phyloP scores from a whole-genome alignment of 495 filamentous ascomycete species.

The Aspergillus haitiensis region DNA sequence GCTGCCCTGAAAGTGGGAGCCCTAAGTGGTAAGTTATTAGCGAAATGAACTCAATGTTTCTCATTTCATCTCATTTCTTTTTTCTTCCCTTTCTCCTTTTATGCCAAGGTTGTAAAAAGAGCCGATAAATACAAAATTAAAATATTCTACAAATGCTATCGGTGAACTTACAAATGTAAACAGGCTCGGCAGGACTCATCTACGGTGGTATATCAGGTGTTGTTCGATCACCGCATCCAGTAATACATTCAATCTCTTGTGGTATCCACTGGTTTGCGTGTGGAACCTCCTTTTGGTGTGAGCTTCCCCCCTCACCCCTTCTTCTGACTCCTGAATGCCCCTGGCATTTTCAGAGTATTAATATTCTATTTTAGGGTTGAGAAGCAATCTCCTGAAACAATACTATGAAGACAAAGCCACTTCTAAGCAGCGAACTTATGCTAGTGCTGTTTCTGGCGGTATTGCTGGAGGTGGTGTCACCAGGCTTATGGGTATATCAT shows the following conservation, averaged over 20 bases:
- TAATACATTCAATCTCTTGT: conserved; percentile 68
- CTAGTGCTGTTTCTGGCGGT: conserved; percentile 67
- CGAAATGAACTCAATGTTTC: neutral
- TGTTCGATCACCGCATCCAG: conserved; percentile 61
- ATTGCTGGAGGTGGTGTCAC: conserved; percentile 65
- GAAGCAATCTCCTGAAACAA: conserved; percentile 41
- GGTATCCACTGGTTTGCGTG: conserved; percentile 79
- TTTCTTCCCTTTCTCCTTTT: neutral
- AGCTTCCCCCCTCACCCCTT: conserved; percentile 22
- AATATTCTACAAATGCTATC: neutral
- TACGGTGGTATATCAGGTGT: conserved; percentile 69
- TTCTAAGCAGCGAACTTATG: conserved; percentile 55
- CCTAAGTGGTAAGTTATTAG: conserved; percentile 48
- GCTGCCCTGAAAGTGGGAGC: conserved; percentile 53
- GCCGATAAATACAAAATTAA: neutral
- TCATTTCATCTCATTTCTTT: conserved; percentile 8
- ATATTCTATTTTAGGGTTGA: conserved; percentile 34
- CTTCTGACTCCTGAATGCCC: neutral
- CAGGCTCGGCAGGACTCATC: conserved; percentile 70
- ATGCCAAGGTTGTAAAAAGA: neutral
- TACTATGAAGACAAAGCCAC: conserved; percentile 51
- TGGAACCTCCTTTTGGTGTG: conserved; percentile 77
- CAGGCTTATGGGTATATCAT: conserved; percentile 59
- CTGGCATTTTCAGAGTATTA: conserved; percentile 8
- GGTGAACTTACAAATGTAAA: conserved; percentile 11